Conservation (phyloP, 257 asterid species). For the Lantana camara region DNA sequence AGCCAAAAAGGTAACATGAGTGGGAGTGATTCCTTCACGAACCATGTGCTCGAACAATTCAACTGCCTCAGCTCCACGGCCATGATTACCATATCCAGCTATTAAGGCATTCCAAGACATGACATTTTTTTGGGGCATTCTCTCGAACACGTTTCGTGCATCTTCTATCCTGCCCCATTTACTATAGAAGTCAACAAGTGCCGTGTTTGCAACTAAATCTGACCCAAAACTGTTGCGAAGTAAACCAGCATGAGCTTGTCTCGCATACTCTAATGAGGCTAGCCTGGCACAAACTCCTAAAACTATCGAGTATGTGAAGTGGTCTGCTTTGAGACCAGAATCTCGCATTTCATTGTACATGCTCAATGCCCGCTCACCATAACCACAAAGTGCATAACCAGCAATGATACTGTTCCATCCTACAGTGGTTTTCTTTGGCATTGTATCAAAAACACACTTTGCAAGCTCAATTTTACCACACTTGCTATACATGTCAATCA, state of each 20-base stretch:
- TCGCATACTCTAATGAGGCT: slow-evolving; percentile 81
- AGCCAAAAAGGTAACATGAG: slow-evolving; percentile 82
- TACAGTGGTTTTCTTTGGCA: slow-evolving; percentile 75
- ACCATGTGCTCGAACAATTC: slow-evolving; percentile 70
- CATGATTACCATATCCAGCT: slow-evolving; percentile 77
- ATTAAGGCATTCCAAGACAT: slow-evolving; percentile 85
- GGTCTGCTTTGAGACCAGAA: slow-evolving; percentile 75
- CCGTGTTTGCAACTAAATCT: slow-evolving; percentile 71
- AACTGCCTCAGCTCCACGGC: slow-evolving; percentile 76
- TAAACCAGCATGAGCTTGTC: slow-evolving; percentile 89
- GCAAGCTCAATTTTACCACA: slow-evolving; percentile 78
- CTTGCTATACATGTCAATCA: slow-evolving; percentile 91
- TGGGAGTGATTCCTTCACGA: slow-evolving; percentile 63
- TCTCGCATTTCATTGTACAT: slow-evolving; percentile 78
- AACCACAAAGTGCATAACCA: slow-evolving; percentile 75
- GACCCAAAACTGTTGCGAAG: slow-evolving; percentile 74
- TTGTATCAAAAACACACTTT: slow-evolving; percentile 54
- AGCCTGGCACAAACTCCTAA: slow-evolving; percentile 75
- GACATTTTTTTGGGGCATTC: slow-evolving; percentile 70
- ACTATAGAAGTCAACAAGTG: slow-evolving; percentile 86
- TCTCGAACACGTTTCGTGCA: slow-evolving; percentile 71
- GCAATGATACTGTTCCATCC: slow-evolving; percentile 84
- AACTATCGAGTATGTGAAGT: slow-evolving; percentile 68
- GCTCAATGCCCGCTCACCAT: slow-evolving; percentile 73
- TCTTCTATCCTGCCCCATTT: slow-evolving; percentile 93